Evolutionary conservation across 2,329 filamentous ascomycete species (phyloP).

Genomic region (Colletotrichum siamense): DNA sequence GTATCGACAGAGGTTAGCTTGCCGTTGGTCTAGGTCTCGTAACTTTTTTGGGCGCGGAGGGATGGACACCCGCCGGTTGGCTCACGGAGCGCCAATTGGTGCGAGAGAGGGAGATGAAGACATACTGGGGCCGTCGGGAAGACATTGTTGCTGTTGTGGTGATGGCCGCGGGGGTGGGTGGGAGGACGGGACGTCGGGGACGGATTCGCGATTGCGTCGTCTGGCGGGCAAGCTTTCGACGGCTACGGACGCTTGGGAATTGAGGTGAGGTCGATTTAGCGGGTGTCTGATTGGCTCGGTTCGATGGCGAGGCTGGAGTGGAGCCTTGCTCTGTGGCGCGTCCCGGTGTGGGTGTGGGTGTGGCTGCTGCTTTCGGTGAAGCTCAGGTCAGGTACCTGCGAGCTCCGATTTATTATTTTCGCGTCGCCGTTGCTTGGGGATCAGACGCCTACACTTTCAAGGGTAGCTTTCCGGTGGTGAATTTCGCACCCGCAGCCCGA

Average conservation of each 20-base stretch:
- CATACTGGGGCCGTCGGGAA: conserved; percentile 48
- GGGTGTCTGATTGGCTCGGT: conserved; percentile 38
- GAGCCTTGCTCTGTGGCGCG: not conserved
- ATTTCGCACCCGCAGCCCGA: not conserved
- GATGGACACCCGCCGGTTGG: conserved; percentile 1
- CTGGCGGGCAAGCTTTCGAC: conserved; percentile 14
- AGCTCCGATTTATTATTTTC: conserved; percentile 25
- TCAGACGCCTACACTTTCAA: not conserved
- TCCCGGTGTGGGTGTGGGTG: conserved; percentile 21
- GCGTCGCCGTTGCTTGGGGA: conserved; percentile 11
- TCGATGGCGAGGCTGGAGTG: conserved; percentile 35
- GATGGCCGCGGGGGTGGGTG: conserved; percentile 4
- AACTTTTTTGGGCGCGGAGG: not conserved
- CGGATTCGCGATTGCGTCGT: conserved; percentile 25
- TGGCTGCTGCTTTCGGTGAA: conserved; percentile 19
- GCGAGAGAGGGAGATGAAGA: conserved; percentile 12
- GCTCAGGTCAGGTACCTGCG: not conserved
- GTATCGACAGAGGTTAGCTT: conserved; percentile 11
- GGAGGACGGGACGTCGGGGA: conserved; percentile 22
- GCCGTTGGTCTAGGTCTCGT: not conserved
- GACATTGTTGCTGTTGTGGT: conserved; percentile 39
- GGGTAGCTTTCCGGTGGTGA: not conserved
- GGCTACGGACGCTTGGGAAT: conserved; percentile 29
- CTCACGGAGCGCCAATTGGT: not conserved
- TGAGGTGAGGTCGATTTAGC: conserved; percentile 46